These are phyloP conservation scores for Leishmania major DNA, from an alignment of 208 protist species.

Conservation along the genomic window DNA sequence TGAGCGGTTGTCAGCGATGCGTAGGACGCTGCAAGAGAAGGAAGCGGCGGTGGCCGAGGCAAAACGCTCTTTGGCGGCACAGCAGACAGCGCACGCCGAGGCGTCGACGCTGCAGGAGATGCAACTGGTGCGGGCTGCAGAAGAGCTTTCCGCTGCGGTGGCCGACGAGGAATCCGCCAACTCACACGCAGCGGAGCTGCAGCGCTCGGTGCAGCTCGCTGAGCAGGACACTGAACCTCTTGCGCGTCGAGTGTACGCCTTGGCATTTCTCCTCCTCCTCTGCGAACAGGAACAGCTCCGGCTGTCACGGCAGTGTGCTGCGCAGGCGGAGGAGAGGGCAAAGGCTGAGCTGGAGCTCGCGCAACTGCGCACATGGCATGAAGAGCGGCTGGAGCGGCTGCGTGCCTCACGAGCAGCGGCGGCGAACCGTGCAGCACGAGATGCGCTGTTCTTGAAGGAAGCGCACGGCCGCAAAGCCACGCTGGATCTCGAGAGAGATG, in stretches of 20 bases:
- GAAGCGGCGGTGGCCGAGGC: slow-evolving; percentile 1
- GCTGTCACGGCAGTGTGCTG: slow-evolving; percentile 2
- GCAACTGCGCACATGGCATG: slow-evolving; percentile 29
- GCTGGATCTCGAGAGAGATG: slow-evolving; percentile 49
- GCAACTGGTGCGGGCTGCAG: not conserved
- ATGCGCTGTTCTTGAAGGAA: slow-evolving; percentile 1
- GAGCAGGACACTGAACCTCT: not conserved
- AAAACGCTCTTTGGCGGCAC: not conserved
- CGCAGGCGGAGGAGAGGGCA: slow-evolving; percentile 6
- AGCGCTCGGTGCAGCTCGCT: not conserved
- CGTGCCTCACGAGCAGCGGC: slow-evolving; percentile 16
- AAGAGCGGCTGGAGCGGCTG: slow-evolving; percentile 5
- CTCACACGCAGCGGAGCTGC: not conserved
- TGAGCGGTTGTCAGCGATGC: not conserved
- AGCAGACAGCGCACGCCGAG: slow-evolving; percentile 2
- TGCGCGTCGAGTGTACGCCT: slow-evolving; percentile 5
- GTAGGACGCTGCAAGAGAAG: not conserved
- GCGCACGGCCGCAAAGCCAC: slow-evolving; percentile 34
- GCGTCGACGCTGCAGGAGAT: not conserved
- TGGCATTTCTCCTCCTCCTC: not conserved
- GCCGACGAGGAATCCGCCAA: not conserved
- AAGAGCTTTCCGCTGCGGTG: not conserved
- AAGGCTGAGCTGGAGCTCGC: slow-evolving; percentile 19
- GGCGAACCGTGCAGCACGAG: not conserved
- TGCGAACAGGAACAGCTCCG: not conserved